phyloP scores from a whole-genome alignment of 2,329 filamentous ascomycete species.

The Apiospora koreana region DNA sequence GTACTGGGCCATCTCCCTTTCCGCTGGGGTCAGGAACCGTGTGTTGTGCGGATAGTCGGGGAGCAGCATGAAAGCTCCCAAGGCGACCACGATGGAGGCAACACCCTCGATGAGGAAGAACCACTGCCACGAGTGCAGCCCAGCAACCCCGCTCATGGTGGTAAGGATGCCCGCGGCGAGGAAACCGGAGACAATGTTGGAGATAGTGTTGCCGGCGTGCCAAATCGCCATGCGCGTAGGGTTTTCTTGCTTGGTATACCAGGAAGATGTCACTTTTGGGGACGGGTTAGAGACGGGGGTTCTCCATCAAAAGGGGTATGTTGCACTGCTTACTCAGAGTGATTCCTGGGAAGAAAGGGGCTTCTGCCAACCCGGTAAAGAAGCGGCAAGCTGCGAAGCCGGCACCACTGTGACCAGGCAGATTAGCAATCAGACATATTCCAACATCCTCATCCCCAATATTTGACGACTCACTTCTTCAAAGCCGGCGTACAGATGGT shows the following conservation, averaged over 20 bases:
- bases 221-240: constrained; percentile 44
- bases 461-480: constrained; percentile 19
- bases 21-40: constrained; percentile 40
- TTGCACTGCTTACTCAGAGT: constrained; percentile 34
- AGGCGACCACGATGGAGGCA: constrained; percentile 35
- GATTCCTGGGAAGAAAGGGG: constrained; percentile 47
- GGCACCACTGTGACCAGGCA: background rate
- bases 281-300: background rate
- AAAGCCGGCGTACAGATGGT: constrained; percentile 43
- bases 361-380: constrained; percentile 31
- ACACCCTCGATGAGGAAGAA: constrained; percentile 46
- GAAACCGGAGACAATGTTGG: constrained; percentile 45
- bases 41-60: constrained; percentile 41
- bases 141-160: constrained; percentile 41
- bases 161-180: constrained; percentile 45
- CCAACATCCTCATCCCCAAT: no score
- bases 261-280: constrained; percentile 38
- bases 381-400: constrained; percentile 28
- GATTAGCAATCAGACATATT: background rate
- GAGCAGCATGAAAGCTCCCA: constrained; percentile 36
- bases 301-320: background rate
- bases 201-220: constrained; percentile 46
- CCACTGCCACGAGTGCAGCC: constrained; percentile 45
- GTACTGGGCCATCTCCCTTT: constrained; percentile 40
- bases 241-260: constrained; percentile 45